A percentile compares a stretch with the other conserved stretches of the same genome.
phyloP scores from a whole-genome alignment of 768 basidiomycete genomes.

The Agaricus sinodeliciosus region DNA sequence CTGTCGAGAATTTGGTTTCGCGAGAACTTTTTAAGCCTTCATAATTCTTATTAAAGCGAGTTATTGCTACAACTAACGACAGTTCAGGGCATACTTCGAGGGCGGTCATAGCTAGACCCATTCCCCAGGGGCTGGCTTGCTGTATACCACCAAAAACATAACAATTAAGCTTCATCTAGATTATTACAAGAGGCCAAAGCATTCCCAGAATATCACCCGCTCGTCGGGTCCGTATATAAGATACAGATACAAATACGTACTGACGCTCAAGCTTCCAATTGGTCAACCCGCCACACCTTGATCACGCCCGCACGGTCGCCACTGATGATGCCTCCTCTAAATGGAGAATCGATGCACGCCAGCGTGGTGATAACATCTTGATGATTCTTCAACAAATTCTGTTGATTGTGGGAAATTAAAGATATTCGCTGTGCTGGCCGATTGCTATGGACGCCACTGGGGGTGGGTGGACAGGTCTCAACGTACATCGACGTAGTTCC shows the following conservation, averaged over 20 bases:
- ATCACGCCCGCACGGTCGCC: constrained; percentile 86
- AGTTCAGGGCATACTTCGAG: too few relatives aligned
- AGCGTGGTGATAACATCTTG: constrained; percentile 87
- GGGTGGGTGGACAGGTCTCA: constrained; percentile 53
- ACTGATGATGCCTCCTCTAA: constrained; percentile 87
- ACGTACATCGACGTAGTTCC: constrained; percentile 47
- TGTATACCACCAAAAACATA: too few relatives aligned
- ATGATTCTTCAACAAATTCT: constrained; percentile 79
- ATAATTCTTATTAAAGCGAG: too few relatives aligned
- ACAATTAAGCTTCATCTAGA: too few relatives aligned
- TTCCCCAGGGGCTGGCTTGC: too few relatives aligned
- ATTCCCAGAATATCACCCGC: not conserved
- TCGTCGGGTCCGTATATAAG: not conserved
- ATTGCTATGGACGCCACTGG: constrained; percentile 44
- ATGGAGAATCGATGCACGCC: constrained; percentile 85
- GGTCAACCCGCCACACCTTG: constrained; percentile 83
- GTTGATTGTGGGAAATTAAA: constrained; percentile 75
- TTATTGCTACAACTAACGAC: too few relatives aligned
- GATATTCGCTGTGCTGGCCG: constrained; percentile 72
- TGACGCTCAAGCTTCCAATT: constrained; percentile 23
- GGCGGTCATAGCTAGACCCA: too few relatives aligned
- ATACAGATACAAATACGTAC: not conserved
- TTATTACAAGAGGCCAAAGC: too few relatives aligned
- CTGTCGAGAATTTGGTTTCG: too few relatives aligned
- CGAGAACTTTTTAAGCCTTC: too few relatives aligned